Base-by-base conservation (phyloP, 257 asterid species). In the Verbascum thapsus region DNA sequence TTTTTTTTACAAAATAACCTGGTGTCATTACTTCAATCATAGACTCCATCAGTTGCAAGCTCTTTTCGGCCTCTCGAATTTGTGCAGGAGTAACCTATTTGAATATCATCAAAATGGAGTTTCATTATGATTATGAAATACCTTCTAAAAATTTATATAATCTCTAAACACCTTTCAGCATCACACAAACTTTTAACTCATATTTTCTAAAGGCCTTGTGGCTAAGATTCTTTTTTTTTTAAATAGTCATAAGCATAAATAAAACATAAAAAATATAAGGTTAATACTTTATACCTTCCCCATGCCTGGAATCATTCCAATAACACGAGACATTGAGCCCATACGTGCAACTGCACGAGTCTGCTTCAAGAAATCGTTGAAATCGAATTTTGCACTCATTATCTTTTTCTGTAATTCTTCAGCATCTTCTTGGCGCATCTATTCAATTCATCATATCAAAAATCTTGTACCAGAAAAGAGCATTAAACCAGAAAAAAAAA, bases 231-330 rank as follows among this genome's bases (percentile, higher is more conserved):
- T 32, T 30, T 8, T 53, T 49, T 16, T 16, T 38, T 16, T 35
- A 55, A 40, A 66, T 34, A 35, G 22, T 32, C 16, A 19, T 32
- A 30, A 58, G n/a, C 47, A 15, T 51, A 12, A n/a, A n/a, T 44
- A 45, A n/a, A 19, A 23, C 23, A 37, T 60, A 54, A 51, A 8
- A 41, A 44, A 18, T 39, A 60, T 3, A 37, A 51, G 71, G 49
- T 35, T 61, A 48, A 26, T 63, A n/a, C n/a, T n/a, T n/a, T n/a
- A 57, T 80, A 91, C 99, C 94, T 92, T 92, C 10, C 85, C 91
- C 99, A 92, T 89, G 61, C 99, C 99, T 13, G 99, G 99, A 60
- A 92, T 84, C 99, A 92, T 92, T 61, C 97, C 97, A 72, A 92
- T 78, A 67, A 92, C 95, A 48, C 97, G 97, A 69, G 99, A 86